Percentiles rank a stretch among this genome's conserved stretches.
Conservation (phyloP, 164 flowering plant species). For the Liquidambar formosana region DNA sequence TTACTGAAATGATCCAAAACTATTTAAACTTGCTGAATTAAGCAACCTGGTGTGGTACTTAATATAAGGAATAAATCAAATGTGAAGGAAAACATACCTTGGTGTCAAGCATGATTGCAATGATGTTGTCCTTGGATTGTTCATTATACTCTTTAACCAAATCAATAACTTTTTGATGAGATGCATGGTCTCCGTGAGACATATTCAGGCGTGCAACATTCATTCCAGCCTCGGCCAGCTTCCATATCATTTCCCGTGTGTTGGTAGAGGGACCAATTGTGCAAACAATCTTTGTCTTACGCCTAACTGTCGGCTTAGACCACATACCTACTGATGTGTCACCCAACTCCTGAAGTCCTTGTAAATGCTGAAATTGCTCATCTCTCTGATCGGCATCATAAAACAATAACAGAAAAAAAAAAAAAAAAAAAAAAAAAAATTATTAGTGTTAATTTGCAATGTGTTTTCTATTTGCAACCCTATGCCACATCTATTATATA, state of each 20-base stretch:
- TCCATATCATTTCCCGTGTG: constrained; percentile 96
- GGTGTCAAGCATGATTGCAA: constrained; percentile 95
- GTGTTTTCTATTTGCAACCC: not conserved
- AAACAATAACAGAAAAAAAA: not conserved
- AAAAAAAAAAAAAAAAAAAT: not conserved
- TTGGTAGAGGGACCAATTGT: constrained; percentile 93
- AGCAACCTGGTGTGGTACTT: not conserved
- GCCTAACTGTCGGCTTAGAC: constrained; percentile 68
- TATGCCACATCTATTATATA: not conserved
- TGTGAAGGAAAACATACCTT: constrained; percentile 46
- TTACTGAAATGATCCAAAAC: not conserved
- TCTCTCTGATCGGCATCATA: constrained; percentile 34
- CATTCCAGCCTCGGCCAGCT: constrained; percentile 96
- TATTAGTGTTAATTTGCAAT: not conserved
- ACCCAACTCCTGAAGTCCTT: constrained; percentile 42
- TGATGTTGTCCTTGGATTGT: constrained; percentile 75
- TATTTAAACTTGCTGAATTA: not conserved
- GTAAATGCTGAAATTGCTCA: constrained; percentile 46
- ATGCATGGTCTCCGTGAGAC: constrained; percentile 97
- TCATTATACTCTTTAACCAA: constrained; percentile 93
- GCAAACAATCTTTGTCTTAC: constrained; percentile 95
- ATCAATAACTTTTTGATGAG: constrained; percentile 94
- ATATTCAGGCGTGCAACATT: constrained; percentile 90
- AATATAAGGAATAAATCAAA: not conserved
- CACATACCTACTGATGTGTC: constrained; percentile 69